Evolutionary conservation across 2,329 filamentous ascomycete species (phyloP), one percentile per base, ranked within the genome.

Genomic region (Lasiodiplodia hormozganensis): DNA sequence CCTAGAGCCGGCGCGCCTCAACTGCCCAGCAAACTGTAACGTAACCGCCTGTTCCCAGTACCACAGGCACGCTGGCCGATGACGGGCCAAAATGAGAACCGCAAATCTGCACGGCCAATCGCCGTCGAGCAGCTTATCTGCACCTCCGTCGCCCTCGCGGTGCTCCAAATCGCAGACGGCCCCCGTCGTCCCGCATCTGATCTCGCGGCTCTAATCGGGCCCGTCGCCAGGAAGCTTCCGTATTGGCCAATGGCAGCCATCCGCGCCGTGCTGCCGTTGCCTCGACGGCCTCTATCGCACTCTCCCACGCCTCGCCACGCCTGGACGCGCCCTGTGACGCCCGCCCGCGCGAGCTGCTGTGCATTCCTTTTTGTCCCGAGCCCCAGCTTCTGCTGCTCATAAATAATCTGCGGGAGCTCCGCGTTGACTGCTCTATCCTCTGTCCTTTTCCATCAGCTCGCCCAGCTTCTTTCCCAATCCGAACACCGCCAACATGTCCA

Each of bases 401-500:
- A 68, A 68, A 68, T 68, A 68, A 65, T 62, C 54, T 49, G 47
- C 65, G 31, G 49, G 43, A 67, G 16, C 25, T 40, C 57, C 36
- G 57, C 16, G 16, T 21, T 25, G 18, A 14, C 60, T 12, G 23
- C 25, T 43, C 28, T 36, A 47, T 40, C 43, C 60, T 64, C 68
- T 62, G 36, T 70, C 64, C 40, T 69, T 49, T 56, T 69, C 51
- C 51, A 40, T 68, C 43, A 38, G 57, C 43, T 21, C n/a, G 54
- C 51, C n/a, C 65, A 67, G 11, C 52, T 68, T 36, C 54, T 56
- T 18, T 28, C 40, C 23, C 64, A 8, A 34, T 28, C n/a, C 23
- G 16, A 54, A 23, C 64, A 47, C 65, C 62, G 68, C 60, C 70
- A 77, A 70, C 72, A 96, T 96, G 92, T 92, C 94, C 74, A 91